Conservation (phyloP, 352 stramenopile genomes). For the Plasmopara halstedii region DNA sequence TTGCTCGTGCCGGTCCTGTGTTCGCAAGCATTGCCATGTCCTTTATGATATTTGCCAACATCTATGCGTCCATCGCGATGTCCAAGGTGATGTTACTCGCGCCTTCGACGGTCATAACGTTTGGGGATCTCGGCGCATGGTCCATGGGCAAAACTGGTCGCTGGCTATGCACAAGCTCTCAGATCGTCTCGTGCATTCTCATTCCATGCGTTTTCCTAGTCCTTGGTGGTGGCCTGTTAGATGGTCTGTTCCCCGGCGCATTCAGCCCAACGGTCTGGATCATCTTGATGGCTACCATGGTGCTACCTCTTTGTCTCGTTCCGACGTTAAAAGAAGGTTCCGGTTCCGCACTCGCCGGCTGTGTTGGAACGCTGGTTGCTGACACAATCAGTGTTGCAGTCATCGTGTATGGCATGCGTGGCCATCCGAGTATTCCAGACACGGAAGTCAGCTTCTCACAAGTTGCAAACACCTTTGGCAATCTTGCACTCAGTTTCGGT, state of each 20-base stretch:
- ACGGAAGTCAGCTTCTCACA: slow-evolving; percentile 44
- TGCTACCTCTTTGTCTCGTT: slow-evolving; percentile 43
- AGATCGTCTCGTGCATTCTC: slow-evolving; percentile 49
- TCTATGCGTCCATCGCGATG: slow-evolving; percentile 48
- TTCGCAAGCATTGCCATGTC: slow-evolving; percentile 39
- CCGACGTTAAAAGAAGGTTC: slow-evolving; percentile 62
- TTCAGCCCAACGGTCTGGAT: slow-evolving; percentile 50
- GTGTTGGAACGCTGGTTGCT: slow-evolving; percentile 49
- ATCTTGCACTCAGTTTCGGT: slow-evolving; percentile 55
- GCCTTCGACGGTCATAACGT: slow-evolving; percentile 45
- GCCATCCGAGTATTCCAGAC: slow-evolving; percentile 34
- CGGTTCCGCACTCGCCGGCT: slow-evolving; percentile 45
- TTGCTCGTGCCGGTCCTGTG: slow-evolving; percentile 44
- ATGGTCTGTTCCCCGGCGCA: slow-evolving; percentile 39
- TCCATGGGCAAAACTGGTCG: slow-evolving; percentile 38
- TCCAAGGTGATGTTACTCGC: slow-evolving; percentile 55
- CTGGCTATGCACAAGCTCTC: slow-evolving; percentile 41
- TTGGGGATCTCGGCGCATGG: slow-evolving; percentile 54
- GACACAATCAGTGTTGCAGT: slow-evolving; percentile 44
- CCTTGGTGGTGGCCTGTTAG: slow-evolving; percentile 40
- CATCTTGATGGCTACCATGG: slow-evolving; percentile 48
- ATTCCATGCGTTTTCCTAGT: slow-evolving; percentile 54
- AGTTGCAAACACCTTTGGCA: slow-evolving; percentile 48
- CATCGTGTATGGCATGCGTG: slow-evolving; percentile 44
- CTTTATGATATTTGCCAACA: slow-evolving; percentile 65